phyloP scores from a whole-genome alignment of 495 filamentous ascomycete genomes.

The Astrothelium subdiscretum region DNA sequence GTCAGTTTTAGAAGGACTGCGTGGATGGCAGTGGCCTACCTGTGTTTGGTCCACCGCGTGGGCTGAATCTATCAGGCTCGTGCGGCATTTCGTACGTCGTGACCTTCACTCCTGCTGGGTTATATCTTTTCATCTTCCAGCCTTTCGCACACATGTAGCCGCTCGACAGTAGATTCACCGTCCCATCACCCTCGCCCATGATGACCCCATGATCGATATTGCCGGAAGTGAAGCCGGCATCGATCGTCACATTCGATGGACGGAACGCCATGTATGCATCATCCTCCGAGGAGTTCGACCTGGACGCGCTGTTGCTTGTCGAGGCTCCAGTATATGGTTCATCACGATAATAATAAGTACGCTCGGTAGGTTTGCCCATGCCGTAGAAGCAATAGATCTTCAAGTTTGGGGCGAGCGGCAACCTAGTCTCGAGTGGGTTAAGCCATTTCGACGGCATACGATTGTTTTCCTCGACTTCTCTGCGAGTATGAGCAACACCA shows the following conservation, averaged over 20 bases:
- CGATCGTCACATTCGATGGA: slow-evolving; percentile 73
- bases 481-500: slow-evolving; percentile 69
- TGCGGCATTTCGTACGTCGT: slow-evolving; percentile 92
- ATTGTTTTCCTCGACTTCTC: slow-evolving; percentile 82
- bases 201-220: slow-evolving; percentile 68
- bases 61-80: slow-evolving; percentile 84
- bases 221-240: slow-evolving; percentile 58
- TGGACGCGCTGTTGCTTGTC: not conserved
- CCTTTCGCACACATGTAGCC: slow-evolving; percentile 96
- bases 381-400: slow-evolving; percentile 99
- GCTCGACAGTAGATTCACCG: slow-evolving; percentile 73
- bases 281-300: not conserved
- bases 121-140: slow-evolving; percentile 88
- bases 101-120: slow-evolving; percentile 69
- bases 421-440: slow-evolving; percentile 82
- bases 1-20: not conserved
- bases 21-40: slow-evolving; percentile 31
- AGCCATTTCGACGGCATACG: slow-evolving; percentile 75
- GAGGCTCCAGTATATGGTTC: slow-evolving; percentile 28
- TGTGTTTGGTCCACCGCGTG: slow-evolving; percentile 87
- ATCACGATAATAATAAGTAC: slow-evolving; percentile 80
- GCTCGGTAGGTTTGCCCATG: slow-evolving; percentile 80
- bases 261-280: not conserved
- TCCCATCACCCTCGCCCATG: slow-evolving; percentile 91
- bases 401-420: slow-evolving; percentile 78